Evolutionary conservation across 306 rosid species (phyloP).

Genomic region (Prunus fruticosa): DNA sequence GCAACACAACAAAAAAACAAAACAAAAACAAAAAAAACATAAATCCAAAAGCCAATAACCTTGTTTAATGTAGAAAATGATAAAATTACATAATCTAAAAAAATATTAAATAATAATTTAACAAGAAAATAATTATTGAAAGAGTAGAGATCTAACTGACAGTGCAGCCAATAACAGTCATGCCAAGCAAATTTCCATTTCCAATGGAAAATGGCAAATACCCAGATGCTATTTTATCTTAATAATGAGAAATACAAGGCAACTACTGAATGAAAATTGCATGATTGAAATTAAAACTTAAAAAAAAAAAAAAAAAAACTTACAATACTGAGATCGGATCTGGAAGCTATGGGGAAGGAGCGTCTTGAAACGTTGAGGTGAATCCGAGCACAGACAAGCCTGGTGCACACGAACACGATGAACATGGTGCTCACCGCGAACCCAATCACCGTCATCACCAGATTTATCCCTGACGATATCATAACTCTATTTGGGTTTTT

Average conservation of each 20-base stretch:
- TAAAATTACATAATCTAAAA: no score
- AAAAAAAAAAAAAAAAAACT: background rate
- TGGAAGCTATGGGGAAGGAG: constrained; percentile 68
- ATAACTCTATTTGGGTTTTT: constrained; percentile 21
- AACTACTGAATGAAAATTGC: background rate
- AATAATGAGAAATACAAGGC: background rate
- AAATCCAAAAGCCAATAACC: no score
- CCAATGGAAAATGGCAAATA: background rate
- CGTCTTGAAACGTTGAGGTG: constrained; percentile 75
- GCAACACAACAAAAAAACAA: no score
- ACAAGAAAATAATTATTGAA: no score
- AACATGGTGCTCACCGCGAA: constrained; percentile 91
- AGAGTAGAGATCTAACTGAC: no score
- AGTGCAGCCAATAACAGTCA: background rate
- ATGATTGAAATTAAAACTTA: background rate
- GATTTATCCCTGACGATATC: constrained; percentile 79
- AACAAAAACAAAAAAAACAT: no score
- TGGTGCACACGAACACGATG: constrained; percentile 84
- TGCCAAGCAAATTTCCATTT: background rate
- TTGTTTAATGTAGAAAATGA: no score
- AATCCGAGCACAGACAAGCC: constrained; percentile 89
- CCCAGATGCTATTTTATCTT: constrained; percentile 3
- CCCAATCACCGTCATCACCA: constrained; percentile 97
- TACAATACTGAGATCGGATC: constrained; percentile 80
- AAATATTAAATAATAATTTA: no score